Conservation (phyloP, 2,329 filamentous ascomycete species). For the Cryphonectria carpinicola region DNA sequence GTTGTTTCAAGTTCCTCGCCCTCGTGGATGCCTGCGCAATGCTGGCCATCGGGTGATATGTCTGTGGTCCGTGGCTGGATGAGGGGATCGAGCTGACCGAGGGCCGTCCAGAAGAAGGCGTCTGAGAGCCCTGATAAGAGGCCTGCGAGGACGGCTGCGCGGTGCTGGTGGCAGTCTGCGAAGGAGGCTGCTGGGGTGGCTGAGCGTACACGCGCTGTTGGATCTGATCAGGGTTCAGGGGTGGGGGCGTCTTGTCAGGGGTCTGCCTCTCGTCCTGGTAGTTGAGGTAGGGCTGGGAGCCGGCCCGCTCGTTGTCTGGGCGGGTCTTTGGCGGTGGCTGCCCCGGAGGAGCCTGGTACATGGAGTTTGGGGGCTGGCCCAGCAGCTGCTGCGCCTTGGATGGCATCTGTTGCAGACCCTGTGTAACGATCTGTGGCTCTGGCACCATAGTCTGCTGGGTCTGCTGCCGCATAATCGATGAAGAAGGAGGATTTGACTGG, state of each 20-base stretch:
- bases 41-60: conserved; percentile 13
- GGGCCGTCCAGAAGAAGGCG: conserved; percentile 14
- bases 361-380: conserved; percentile 23
- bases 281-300: conserved; percentile 27
- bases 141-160: conserved; percentile 4
- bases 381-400: conserved; percentile 26
- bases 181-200: neutral
- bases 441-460: neutral
- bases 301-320: conserved; percentile 12
- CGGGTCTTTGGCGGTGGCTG: conserved; percentile 17
- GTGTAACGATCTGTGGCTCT: conserved; percentile 21
- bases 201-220: conserved; percentile 13
- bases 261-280: conserved; percentile 31
- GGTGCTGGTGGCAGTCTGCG: neutral
- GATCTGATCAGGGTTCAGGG: conserved; percentile 27
- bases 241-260: conserved; percentile 23
- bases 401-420: conserved; percentile 27
- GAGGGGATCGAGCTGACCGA: conserved; percentile 18
- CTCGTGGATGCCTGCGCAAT: conserved; percentile 7
- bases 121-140: conserved; percentile 15
- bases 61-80: conserved; percentile 11
- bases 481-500: neutral
- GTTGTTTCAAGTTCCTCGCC: conserved; percentile 24
- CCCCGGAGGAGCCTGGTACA: conserved; percentile 20
- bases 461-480: neutral